Evolutionary conservation across 257 asterid genomes (phyloP).

Genomic region (Jasminum sambac): DNA sequence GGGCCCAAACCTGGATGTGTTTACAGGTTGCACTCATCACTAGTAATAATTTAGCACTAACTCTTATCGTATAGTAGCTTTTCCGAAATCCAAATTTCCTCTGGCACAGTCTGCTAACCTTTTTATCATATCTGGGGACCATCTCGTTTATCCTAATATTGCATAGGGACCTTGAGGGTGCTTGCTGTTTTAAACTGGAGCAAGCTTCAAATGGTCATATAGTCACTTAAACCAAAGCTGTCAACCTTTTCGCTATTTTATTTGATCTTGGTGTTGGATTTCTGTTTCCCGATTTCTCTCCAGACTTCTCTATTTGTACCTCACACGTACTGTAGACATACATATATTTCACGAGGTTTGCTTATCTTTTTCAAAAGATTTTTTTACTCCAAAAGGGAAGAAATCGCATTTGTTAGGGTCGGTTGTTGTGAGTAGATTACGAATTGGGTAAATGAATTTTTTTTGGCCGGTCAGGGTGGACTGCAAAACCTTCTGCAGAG

Average conservation of each 20-base stretch:
- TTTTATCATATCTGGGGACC: neutral
- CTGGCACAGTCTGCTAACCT: neutral
- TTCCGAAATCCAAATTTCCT: neutral
- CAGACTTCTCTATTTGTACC: neutral
- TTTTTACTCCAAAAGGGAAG: slow-evolving; percentile 3
- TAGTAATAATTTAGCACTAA: neutral
- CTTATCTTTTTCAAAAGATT: neutral
- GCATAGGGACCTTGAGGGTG: neutral
- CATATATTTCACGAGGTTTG: slow-evolving; percentile 5
- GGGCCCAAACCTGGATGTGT: neutral
- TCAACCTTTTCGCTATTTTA: neutral
- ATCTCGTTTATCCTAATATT: neutral
- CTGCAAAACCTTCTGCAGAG: slow-evolving; percentile 65
- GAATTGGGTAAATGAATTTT: slow-evolving; percentile 17
- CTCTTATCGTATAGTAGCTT: neutral
- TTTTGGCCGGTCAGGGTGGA: slow-evolving; percentile 64
- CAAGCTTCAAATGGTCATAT: neutral
- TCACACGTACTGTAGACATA: neutral
- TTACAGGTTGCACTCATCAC: neutral
- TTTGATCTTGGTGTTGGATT: neutral
- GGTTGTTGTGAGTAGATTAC: slow-evolving; percentile 8
- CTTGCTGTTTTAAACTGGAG: neutral
- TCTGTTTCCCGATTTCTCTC: slow-evolving; percentile 5
- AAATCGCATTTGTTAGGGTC: neutral
- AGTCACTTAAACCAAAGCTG: neutral